Percentiles rank a stretch among this genome's conserved stretches.
Conservation (phyloP, 176 grass and related monocot genomes). For the Oryza coarctata region DNA sequence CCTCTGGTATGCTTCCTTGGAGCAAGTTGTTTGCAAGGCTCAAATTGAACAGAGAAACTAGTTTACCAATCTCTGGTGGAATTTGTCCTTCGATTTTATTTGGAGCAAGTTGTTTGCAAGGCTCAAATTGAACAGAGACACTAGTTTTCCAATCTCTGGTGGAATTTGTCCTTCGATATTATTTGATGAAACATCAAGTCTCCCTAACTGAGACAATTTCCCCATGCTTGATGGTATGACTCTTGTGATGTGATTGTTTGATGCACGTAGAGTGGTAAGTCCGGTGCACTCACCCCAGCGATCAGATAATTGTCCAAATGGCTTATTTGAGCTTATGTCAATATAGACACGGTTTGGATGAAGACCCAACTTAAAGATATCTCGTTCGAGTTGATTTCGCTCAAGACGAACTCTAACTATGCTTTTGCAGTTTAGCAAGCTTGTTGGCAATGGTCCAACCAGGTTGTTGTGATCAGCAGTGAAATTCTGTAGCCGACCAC, state of each 20-base stretch:
- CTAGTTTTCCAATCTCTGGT: not conserved
- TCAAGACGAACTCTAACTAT: slow-evolving; percentile 13
- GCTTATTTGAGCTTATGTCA: slow-evolving; percentile 5
- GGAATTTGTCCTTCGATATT: not conserved
- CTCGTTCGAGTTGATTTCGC: slow-evolving; percentile 8
- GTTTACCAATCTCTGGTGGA: not conserved
- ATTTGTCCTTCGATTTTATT: not conserved
- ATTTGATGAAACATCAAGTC: not conserved
- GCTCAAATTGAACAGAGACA: not conserved
- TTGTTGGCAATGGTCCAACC: not conserved
- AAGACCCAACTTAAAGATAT: slow-evolving; percentile 8
- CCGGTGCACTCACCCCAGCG: not conserved
- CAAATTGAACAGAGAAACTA: not conserved
- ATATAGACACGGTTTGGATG: not conserved
- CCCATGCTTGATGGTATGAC: not conserved
- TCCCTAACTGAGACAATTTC: not conserved
- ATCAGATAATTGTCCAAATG: not conserved
- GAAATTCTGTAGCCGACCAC: not conserved
- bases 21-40: not conserved
- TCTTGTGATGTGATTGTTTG: not conserved
- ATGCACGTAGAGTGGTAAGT: not conserved
- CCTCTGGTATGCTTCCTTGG: not conserved
- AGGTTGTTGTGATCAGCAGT: not conserved
- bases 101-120: not conserved
- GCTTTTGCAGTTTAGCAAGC: slow-evolving; percentile 6